Conservation (phyloP, 2,329 filamentous ascomycete species). For the Pyrenophora seminiperda region DNA sequence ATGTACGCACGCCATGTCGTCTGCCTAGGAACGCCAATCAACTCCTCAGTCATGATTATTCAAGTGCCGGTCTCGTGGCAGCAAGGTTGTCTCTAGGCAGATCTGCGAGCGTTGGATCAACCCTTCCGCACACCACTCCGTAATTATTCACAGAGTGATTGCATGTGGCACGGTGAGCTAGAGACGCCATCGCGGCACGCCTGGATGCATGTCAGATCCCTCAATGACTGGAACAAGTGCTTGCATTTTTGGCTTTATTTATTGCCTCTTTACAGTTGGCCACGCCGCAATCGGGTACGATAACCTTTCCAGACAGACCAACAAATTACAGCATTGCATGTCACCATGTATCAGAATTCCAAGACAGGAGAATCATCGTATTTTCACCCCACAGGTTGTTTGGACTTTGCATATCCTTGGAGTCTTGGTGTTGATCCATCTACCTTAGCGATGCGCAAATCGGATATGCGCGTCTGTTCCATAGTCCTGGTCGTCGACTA, state of each 20-base stretch:
- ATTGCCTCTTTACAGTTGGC: neutral
- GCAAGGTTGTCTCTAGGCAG: neutral
- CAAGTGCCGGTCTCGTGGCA: slow-evolving; percentile 25
- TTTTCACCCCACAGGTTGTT: neutral
- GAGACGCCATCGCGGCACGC: slow-evolving; percentile 11
- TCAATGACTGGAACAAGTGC: slow-evolving; percentile 9
- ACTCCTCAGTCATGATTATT: slow-evolving; percentile 15
- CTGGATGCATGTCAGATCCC: slow-evolving; percentile 9
- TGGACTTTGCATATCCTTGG: neutral
- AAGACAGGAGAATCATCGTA: neutral
- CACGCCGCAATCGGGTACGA: slow-evolving; percentile 22
- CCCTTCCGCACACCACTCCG: neutral
- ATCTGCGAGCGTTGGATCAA: slow-evolving; percentile 5
- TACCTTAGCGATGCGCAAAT: neutral
- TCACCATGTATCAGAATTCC: neutral
- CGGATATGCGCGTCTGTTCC: slow-evolving; percentile 7
- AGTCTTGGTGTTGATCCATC: slow-evolving; percentile 2
- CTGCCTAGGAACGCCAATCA: slow-evolving; percentile 7
- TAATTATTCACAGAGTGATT: slow-evolving; percentile 10
- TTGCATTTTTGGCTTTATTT: slow-evolving; percentile 2
- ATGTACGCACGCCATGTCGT: slow-evolving; percentile 5
- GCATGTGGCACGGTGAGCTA: slow-evolving; percentile 18
- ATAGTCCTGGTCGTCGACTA: slow-evolving; percentile 16
- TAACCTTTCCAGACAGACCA: slow-evolving; percentile 7
- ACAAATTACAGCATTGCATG: neutral